Evolutionary conservation across 2,329 filamentous ascomycete species (phyloP), one percentile per base, ranked within the genome.

Genomic region (Pyricularia pennisetigena): DNA sequence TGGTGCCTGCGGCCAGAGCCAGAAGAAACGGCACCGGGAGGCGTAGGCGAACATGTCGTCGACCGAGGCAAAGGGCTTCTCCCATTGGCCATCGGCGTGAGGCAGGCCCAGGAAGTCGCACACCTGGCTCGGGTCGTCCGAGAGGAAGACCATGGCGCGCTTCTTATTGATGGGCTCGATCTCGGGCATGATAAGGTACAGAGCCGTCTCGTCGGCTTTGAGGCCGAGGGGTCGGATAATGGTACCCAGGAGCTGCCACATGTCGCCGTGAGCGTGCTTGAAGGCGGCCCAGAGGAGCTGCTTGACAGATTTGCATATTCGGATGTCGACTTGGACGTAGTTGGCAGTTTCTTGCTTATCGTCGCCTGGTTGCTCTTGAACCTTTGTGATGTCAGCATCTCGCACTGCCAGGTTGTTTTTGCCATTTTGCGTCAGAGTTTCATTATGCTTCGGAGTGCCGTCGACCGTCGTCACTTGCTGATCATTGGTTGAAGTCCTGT

Each of bases 271-370:
- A 0, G 86, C 84, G 57, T 89, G 82, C 71, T 86, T 86, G 78
- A 93, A 93, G 3, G 86, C 76, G 54, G 83, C 81, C 90, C 91
- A 94, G 32, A 82, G 79, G 70, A 85, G 82, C 67, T 76, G 72
- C 16, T 78, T 74, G 0, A 78, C 70, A 1, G 76, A 79, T 1
- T 73, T 72, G 68, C 83, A 87, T 28, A 89, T 75, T 32, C 85
- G 82, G 1, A 94, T 75, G 74, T 95, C 92, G 29, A 94, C 81
- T 72, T 95, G 92, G 4, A 92, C 83, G 73, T 82, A 85, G 0
- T n/a, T 24, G 70, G 74, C n/a, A 71, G 68, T 70, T 64, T 26
- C 61, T 23, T 12, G n/a, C 8, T 23, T 4, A 6, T 23, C 24
- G 29, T 26, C 63, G n/a, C n/a, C 12, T 57, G 23, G 41, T 54